Base-by-base conservation (phyloP, 805 yeast genomes). In the Yarrowia hollandica region DNA sequence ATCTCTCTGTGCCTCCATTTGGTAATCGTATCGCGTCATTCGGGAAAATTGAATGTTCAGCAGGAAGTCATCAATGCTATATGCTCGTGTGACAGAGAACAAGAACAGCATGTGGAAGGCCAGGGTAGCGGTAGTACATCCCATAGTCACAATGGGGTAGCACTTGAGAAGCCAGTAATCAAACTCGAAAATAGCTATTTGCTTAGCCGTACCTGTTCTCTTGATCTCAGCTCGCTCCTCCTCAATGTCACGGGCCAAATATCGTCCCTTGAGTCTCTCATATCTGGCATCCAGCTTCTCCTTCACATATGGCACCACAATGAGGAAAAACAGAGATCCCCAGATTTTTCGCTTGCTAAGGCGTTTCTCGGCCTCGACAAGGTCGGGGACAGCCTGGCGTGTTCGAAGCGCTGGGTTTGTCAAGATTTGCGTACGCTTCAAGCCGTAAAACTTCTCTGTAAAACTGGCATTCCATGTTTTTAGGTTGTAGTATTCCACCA, bases 381-480 rank as follows among this genome's bases (percentile, higher is more conserved):
- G 58, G 23, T 65, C 65, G n/a, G 69, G 76, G 67, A 70, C 68
- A 1, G 67, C 63, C 5, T 61, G 54, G 15, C 66, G 62, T 14
- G 74, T 63, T 14, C 68, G 65, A 11, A 68, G 62, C 1, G 72
- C 68, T 4, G 50, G 46, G 34, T 66, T 62, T 9, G 64, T 64
- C 21, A 76, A 68, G 31, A 63, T 63, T 4, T 70, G 64, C 7
- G 80, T 79, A 48, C 96, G 76, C 67, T 90, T 90, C 63, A 92
- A 72, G 1, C 97, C 98, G 68, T 92, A 92, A 68, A 92, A 92
- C 68, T 88, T 87, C 70, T 92, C 97, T 0, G 96, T 89, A 67
- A 92, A 89, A 2, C 94, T 82, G 0, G 95, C 82, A 66, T 88
- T 91, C 89, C 94, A 88, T 50, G 77, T 76, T 55, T 75, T 79